phyloP scores from a whole-genome alignment of 2,329 filamentous ascomycete species.

The Sarocladium oryzae region DNA sequence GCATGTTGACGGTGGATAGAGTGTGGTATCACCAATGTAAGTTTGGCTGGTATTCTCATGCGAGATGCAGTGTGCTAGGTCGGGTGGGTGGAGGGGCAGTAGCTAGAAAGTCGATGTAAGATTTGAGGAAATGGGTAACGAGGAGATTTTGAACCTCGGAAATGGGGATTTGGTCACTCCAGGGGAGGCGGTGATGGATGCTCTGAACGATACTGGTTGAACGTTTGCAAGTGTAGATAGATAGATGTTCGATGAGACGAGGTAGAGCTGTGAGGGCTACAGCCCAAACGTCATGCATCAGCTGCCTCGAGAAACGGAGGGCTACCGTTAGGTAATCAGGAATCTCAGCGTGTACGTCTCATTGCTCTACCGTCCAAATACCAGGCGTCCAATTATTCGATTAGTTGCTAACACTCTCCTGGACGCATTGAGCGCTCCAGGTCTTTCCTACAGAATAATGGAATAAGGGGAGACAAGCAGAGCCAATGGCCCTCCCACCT shows the following conservation, averaged over 20 bases:
- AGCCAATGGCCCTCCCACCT: background rate
- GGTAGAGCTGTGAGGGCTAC: background rate
- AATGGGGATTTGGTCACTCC: too few species aligned
- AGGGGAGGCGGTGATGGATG: too few species aligned
- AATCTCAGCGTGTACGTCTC: background rate
- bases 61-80: conserved; percentile 16
- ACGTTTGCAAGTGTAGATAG: background rate
- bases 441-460: too few species aligned
- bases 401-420: too few species aligned
- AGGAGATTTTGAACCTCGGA: too few species aligned
- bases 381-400: too few species aligned
- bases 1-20: conserved; percentile 36
- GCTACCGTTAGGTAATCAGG: background rate
- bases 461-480: too few species aligned
- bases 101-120: background rate
- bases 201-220: background rate
- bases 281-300: background rate
- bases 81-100: conserved; percentile 3
- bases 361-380: too few species aligned
- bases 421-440: too few species aligned
- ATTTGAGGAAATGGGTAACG: too few species aligned
- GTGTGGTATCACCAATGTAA: conserved; percentile 14
- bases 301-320: conserved; percentile 1
- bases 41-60: too few species aligned
- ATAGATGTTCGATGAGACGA: background rate